Base-by-base conservation (phyloP, 768 basidiomycete genomes). In the Trametes gibbosa region DNA sequence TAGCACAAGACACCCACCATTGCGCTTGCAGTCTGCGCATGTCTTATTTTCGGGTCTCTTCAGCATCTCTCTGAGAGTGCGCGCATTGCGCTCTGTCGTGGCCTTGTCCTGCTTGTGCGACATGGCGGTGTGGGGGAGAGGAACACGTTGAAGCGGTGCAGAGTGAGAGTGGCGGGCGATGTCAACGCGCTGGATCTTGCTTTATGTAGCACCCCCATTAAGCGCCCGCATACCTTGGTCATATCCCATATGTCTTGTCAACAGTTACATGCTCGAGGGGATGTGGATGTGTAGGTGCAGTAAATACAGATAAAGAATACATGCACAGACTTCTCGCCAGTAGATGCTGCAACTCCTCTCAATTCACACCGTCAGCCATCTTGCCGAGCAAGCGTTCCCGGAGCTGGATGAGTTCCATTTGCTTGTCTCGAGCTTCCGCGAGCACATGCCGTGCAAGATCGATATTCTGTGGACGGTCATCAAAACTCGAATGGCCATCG, bases 11-110 rank as follows among this genome's bases (percentile, higher is more conserved):
- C 58, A 74, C 86, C 35, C 65, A 92, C 95, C 96, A 73, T 97
- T 95, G 61, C 91, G 86, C 72, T 97, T 96, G 79, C 96, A 99
- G 69, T 99, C 96, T 1, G 92, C 93, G 64, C 96, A 99, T 40
- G 90, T 73, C 74, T 94, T 98, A 77, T 98, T 99, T 62, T 95
- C 93, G 17, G 90, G 88, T 46, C 78, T 79, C 71, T 92, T 97
- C 51, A 99, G 84, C 29, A 98, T 80, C 65, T 92, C 96, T 46
- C 94, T 80, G 13, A 99, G 83, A 5, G 83, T 87, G 56, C 81
- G 81, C 19, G 93, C 77, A 69, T 92, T 84, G 58, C 83, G 77
- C 59, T 96, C 95, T 4, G 89, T 90, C 0, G 89, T 94, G 0
- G 89, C 84, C 69, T 90, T 94, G 77, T 96, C 94, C 77, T 89